Percentiles rank a stretch among this genome's conserved stretches.
Conservation (phyloP, 1,284 basidiomycete genomes). For the Puccinia triticina region DNA sequence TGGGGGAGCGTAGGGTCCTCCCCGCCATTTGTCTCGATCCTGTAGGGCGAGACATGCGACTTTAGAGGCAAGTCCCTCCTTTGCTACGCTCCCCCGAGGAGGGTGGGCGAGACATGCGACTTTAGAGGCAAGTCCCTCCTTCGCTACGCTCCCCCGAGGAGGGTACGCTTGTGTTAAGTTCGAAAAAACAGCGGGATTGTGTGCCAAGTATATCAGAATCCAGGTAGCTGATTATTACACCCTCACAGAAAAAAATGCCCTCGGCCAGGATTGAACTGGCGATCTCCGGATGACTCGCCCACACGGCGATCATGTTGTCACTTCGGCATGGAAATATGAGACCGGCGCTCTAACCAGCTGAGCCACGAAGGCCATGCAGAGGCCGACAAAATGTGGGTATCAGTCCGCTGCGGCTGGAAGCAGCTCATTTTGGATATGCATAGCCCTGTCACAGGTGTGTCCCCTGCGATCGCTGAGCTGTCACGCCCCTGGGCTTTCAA, state of each 20-base stretch:
- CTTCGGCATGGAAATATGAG: slow-evolving; percentile 2
- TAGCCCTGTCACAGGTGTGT: not conserved
- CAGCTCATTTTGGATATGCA: not conserved
- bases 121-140: no score
- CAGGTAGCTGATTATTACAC: no score
- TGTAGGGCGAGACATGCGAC: no score
- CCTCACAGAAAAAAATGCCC: slow-evolving; percentile 32
- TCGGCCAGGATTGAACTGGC: slow-evolving; percentile 49
- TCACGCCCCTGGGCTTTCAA: not conserved
- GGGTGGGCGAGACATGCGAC: no score
- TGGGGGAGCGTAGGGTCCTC: no score
- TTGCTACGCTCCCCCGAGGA: no score
- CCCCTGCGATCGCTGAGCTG: not conserved
- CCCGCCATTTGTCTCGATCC: no score
- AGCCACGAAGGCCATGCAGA: slow-evolving; percentile 37
- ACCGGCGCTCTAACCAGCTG: slow-evolving; percentile 49
- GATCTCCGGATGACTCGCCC: slow-evolving; percentile 41
- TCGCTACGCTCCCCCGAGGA: no score
- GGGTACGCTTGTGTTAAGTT: no score
- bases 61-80: no score
- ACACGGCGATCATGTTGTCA: not conserved
- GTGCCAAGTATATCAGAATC: no score
- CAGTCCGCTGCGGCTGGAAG: not conserved
- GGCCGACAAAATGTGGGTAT: not conserved
- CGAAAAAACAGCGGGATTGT: no score